Base-by-base conservation (phyloP, 768 basidiomycete genomes). In the Imleria badia region DNA sequence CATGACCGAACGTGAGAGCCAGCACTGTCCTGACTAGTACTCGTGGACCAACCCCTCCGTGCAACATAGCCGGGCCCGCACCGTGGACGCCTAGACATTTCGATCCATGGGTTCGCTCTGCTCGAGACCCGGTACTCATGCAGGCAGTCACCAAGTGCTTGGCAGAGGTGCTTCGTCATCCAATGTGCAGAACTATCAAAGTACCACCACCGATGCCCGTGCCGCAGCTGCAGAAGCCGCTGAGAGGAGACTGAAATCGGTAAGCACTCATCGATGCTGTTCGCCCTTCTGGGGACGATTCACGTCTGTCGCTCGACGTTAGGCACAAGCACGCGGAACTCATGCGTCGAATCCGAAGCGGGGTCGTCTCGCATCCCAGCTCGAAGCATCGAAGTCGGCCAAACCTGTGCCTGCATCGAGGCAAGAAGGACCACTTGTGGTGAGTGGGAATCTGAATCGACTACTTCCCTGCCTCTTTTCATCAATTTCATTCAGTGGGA, bases 151-250 rank as follows among this genome's bases (percentile, higher is more conserved):
- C 45, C 81, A 83, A 15, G 76, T 84, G 20, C 72, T 84, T 48
- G 74, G 77, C 15, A 71, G 75, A 52, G 52, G 71, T 51, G 62
- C 72, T 41, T 58, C 62, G 57, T 60, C 66, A 19, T 51, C 72
- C 10, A 48, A 54, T 41, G 51, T 30, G 43, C 64, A 43, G 30
- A 55, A 63, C 23, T 43, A 54, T 20, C 62, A 73, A 65, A 66
- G 61, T 62, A 60, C 66, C 56, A 60, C 66, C 56, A 46, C 62
- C 53, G 72, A 83, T 74, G 71, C 77, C 66, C 79, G 81, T 63
- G 71, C 74, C 47, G 83, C 83, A 66, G 81, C 82, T 53, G 80
- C 81, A 67, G 80, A 80, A 67, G 84, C 84, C 56, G 84, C 84
- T 59, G 84, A 84, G 67, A 78, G 78, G 62, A 76, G 84, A 59